These are phyloP conservation scores for Zea luxurians DNA, from an alignment of 176 grass and related monocot genomes.

Conservation along the genomic window DNA sequence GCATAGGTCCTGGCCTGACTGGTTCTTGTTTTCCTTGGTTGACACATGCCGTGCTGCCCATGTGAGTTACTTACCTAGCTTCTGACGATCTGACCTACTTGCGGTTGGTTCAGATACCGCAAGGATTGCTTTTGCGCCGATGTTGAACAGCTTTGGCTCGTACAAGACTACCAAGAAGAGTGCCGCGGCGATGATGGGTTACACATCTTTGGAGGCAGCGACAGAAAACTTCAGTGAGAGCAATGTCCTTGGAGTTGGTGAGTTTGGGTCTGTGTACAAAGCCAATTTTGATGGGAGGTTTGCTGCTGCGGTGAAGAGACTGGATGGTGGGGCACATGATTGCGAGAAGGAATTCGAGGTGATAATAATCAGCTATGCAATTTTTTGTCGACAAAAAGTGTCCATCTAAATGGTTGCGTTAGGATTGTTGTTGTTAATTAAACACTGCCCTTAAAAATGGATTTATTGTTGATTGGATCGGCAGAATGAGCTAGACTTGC, in stretches of 20 bases:
- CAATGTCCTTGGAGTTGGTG: slow-evolving; percentile 78
- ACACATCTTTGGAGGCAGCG: slow-evolving; percentile 54
- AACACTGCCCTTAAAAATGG: neutral
- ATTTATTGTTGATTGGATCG: slow-evolving; percentile 29
- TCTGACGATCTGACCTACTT: neutral
- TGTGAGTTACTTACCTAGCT: slow-evolving; percentile 10
- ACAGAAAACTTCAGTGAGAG: slow-evolving; percentile 75
- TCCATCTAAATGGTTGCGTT: neutral
- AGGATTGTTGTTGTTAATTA: neutral
- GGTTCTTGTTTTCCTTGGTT: slow-evolving; percentile 2
- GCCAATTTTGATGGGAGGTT: slow-evolving; percentile 72
- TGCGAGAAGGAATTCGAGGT: slow-evolving; percentile 90
- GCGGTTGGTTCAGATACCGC: slow-evolving; percentile 50
- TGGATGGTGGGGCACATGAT: slow-evolving; percentile 42
- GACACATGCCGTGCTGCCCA: slow-evolving; percentile 18
- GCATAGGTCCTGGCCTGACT: slow-evolving; percentile 50
- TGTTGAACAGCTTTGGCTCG: slow-evolving; percentile 82
- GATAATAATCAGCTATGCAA: neutral
- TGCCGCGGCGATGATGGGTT: slow-evolving; percentile 66
- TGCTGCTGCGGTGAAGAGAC: slow-evolving; percentile 66
- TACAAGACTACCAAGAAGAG: slow-evolving; percentile 68
- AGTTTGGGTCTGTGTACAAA: slow-evolving; percentile 77
- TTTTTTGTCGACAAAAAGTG: neutral
- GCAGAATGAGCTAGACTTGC: slow-evolving; percentile 89
- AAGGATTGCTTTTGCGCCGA: slow-evolving; percentile 63